Base-by-base conservation (phyloP, 2,329 filamentous ascomycete genomes). In the Diaporthe nobilis region DNA sequence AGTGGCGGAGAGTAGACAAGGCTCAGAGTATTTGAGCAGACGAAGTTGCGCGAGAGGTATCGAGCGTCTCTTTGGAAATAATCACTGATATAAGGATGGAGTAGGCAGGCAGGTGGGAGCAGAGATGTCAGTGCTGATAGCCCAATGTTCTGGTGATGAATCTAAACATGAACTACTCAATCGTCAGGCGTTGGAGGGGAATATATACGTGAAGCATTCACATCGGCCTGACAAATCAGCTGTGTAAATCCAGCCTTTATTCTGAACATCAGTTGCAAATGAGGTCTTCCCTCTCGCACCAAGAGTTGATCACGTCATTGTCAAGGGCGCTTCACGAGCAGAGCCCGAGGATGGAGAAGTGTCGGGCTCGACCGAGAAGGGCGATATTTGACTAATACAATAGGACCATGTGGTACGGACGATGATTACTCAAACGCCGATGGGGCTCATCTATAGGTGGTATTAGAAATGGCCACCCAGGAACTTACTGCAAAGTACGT, bases 301-400 rank as follows among this genome's bases (percentile, higher is more conserved):
- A 53, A 49, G 20, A 34, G 31, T 22, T 34, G 34, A 65, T 73
- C 71, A 73, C 71, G 71, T 63, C 57, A 73, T 73, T 55, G 47
- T 39, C n/a, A 63, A 73, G 58, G 31, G 58, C 58, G 58, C 31
- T 20, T 53, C 47, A 55, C 13, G 20, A 55, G 47, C 15, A 34
- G n/a, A 61, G 53, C 28, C 25, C 42, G 55, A 55, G 34, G 49
- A 28, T 70, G 65, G 65, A 42, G 70, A 72, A 72, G 17, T 34
- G 55, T 60, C 55, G 20, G 70, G 5, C 34, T 42, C 49, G 34
- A 42, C 37, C 65, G 7, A 39, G 34, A 42, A 7, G n/a, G 49
- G 49, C 51, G 3, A 10, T 39, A n/a, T 28, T 70, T 70, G 65
- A 70, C 65, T 70, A 70, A 70, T 70, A 53, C 31, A 28, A 70